Percentiles rank a stretch among this genome's conserved stretches.
phyloP scores from a whole-genome alignment of 257 asterid genomes.

The Ehretia macrophylla region DNA sequence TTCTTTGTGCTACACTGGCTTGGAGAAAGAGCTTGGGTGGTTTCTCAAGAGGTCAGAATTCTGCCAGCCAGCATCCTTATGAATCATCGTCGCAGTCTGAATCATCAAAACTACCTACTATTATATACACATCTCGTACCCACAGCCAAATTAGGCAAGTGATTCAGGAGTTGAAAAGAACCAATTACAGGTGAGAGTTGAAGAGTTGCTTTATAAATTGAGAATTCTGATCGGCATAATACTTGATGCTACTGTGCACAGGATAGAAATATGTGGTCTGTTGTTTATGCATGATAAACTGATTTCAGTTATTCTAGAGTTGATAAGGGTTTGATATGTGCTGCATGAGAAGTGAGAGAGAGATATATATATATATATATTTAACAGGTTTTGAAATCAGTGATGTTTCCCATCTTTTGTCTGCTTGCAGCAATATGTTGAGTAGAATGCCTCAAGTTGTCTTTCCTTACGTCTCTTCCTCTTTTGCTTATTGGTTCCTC shows the following conservation, averaged over 20 bases:
- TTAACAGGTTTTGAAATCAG: not conserved
- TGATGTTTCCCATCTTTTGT: too few relatives aligned
- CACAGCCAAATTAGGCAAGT: conserved; percentile 98
- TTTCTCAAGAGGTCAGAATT: conserved; percentile 47
- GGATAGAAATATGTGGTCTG: not conserved
- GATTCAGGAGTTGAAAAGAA: conserved; percentile 85
- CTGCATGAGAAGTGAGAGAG: not conserved
- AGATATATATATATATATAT: not conserved
- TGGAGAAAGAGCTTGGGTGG: conserved; percentile 95
- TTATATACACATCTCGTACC: conserved; percentile 89
- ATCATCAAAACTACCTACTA: conserved; percentile 56
- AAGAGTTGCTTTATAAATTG: conserved; percentile 8
- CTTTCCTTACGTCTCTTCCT: too few relatives aligned
- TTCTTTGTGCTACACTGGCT: conserved; percentile 91
- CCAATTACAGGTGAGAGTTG: conserved; percentile 75
- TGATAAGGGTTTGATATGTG: not conserved
- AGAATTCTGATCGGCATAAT: not conserved
- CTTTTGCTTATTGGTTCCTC: too few relatives aligned
- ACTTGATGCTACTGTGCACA: not conserved
- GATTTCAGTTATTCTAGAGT: not conserved
- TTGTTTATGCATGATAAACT: not conserved
- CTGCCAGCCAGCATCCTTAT: conserved; percentile 44
- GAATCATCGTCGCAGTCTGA: conserved; percentile 43
- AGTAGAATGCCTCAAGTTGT: too few relatives aligned
- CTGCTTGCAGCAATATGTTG: too few relatives aligned